Base-by-base conservation (phyloP, 352 stramenopile genomes). In the Phytophthora boehmeriae region DNA sequence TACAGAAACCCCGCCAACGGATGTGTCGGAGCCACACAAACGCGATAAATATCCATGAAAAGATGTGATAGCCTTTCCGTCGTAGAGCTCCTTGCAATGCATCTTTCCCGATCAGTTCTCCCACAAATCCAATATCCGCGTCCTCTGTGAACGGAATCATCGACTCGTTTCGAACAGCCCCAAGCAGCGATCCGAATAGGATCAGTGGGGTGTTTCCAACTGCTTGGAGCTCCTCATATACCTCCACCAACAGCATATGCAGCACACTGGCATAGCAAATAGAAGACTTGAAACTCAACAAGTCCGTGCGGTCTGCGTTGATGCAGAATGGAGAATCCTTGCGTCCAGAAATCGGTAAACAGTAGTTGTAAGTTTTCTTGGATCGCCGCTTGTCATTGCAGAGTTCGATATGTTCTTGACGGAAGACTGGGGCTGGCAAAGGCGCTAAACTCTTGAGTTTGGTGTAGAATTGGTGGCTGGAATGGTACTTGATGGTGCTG, bases 61-160 rank as follows among this genome's bases (percentile, higher is more conserved):
- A 84, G 46, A 88, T 63, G 51, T 86, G 76, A 68, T 86, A 88
- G 1, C 78, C 78, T 57, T 80, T 80, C 13, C 32, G 39, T 51
- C 57, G 66, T 73, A 72, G 42, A 19, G 54, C 41, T 45, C 30
- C 28, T 46, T 61, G 28, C 28, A 73, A 53, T 14, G 62, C 28
- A 8, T 63, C 22, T 41, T 41, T 60, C 4, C 47, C 48, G 20
- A 65, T 59, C 27, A 69, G 54, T 5, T 54, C 22, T 1, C 67
- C 44, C 11, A 63, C 63, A 51, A 78, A 83, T 2, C 71, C 76
- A 8, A 88, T 63, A 54, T 88, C 78, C 8, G 64, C 71, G 66
- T 86, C 78, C 52, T 85, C 75, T 2, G 73, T 86, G 63, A 80
- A 88, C 13, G 78, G 68, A 58, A 88, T 86, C 45, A 76, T 75